phyloP scores from a whole-genome alignment of 1,284 basidiomycete genomes.

The Tylopilus sp. region DNA sequence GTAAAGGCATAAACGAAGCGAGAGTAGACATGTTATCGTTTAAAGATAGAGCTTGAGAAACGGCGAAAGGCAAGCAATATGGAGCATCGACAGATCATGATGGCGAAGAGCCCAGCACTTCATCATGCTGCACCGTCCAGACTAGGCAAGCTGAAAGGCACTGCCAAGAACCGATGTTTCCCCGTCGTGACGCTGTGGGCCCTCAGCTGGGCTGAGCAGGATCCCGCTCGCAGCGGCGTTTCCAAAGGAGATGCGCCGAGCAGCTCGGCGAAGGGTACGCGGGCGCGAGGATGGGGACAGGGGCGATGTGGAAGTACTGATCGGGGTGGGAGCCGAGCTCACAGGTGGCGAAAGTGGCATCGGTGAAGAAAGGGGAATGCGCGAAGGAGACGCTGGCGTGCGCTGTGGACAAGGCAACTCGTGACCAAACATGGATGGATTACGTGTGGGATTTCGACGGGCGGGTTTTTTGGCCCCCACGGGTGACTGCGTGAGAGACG shows the following conservation, averaged over 20 bases:
- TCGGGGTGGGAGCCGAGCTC: neutral
- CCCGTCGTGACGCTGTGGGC: slow-evolving; percentile 11
- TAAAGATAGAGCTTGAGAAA: neutral
- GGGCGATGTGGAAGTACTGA: slow-evolving; percentile 2
- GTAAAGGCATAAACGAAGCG: neutral
- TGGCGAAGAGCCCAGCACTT: slow-evolving; percentile 4
- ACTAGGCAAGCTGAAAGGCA: slow-evolving; percentile 33
- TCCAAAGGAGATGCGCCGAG: slow-evolving; percentile 37
- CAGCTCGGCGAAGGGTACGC: slow-evolving; percentile 35
- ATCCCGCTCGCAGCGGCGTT: slow-evolving; percentile 10
- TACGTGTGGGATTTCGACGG: slow-evolving; percentile 33
- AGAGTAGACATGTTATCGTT: slow-evolving; percentile 1
- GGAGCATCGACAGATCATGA: slow-evolving; percentile 11
- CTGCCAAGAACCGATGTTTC: slow-evolving; percentile 26
- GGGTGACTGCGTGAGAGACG: slow-evolving; percentile 15
- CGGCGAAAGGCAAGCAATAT: slow-evolving; percentile 1
- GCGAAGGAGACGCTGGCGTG: slow-evolving; percentile 34
- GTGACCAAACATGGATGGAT: slow-evolving; percentile 36
- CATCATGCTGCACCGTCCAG: neutral
- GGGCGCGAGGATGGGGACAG: slow-evolving; percentile 18
- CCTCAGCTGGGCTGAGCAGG: slow-evolving; percentile 8
- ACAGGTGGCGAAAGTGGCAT: slow-evolving; percentile 26
- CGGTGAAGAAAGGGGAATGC: slow-evolving; percentile 35
- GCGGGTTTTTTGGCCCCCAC: slow-evolving; percentile 28
- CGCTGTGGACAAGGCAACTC: slow-evolving; percentile 34